Evolutionary conservation across 1,139 yeast species (phyloP).

Genomic region (Taphrina sp.): DNA sequence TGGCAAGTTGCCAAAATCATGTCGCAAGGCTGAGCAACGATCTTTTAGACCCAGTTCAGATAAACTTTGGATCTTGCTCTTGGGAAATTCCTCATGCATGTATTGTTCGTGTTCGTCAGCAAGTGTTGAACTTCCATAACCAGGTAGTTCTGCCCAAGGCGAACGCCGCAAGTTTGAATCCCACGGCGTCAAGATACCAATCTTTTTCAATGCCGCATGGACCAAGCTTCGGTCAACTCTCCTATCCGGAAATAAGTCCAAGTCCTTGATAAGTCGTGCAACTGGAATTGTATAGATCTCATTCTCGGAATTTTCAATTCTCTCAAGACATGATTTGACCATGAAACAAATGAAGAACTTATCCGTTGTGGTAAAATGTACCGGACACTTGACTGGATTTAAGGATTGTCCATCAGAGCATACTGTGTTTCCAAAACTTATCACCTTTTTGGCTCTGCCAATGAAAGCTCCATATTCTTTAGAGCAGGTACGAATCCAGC

Average conservation of each 20-base stretch:
- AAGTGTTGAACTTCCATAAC: conserved; percentile 4
- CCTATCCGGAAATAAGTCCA: conserved; percentile 12
- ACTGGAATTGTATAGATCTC: conserved; percentile 24
- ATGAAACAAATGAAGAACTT: conserved; percentile 7
- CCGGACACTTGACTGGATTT: neutral
- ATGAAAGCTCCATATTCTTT: conserved; percentile 8
- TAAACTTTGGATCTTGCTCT: neutral
- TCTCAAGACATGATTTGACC: conserved; percentile 20
- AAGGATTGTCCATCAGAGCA: neutral
- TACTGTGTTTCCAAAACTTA: neutral
- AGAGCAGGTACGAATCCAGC: neutral
- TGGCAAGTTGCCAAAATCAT: conserved; percentile 46
- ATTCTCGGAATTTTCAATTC: conserved; percentile 10
- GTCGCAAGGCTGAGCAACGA: conserved; percentile 32
- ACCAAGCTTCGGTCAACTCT: conserved; percentile 5
- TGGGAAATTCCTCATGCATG: neutral
- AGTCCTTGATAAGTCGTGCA: conserved; percentile 12
- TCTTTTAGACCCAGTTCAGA: conserved; percentile 26
- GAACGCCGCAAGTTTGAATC: conserved; percentile 19
- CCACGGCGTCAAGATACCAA: conserved; percentile 27
- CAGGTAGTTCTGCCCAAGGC: conserved; percentile 19
- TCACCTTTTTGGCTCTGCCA: conserved; percentile 8
- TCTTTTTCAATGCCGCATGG: conserved; percentile 19
- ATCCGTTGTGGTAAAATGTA: neutral
- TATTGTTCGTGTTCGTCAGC: conserved; percentile 16